Evolutionary conservation across 2,329 filamentous ascomycete species (phyloP), one percentile per base, ranked within the genome.

Genomic region (Stemphylium beticola): DNA sequence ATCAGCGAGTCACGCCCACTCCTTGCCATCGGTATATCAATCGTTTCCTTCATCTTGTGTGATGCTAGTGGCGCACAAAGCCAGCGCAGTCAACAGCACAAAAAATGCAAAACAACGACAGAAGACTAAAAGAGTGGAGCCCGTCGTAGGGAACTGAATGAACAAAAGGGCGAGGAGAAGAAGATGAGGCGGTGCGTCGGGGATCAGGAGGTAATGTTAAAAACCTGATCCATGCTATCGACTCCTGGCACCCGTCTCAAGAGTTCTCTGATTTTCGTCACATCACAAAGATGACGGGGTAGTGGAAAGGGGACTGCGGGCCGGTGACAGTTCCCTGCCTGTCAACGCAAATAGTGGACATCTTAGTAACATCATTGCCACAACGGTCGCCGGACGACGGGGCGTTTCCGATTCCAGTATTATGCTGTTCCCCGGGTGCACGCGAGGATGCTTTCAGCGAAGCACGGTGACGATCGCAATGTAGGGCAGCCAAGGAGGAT

Each of bases 1-100:
- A 65, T 63, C 32, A 66, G 53, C 22, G 63, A 63, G 34, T 63
- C 50, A 12, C 61, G 55, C 9, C 60, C 58, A 49, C 57, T 60
- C 36, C 42, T 38, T 42, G 57, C 55, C 60, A 66, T 66, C 22
- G 60, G 57, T 22, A 66, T 42, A 7, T 39, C 12, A n/a, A 45
- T 45, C 22, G 45, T 52, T 12, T 52, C 29, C 31, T n/a, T 44
- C 58, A 59, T 61, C 24, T 29, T 54, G 41, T 36, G 20, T 29
- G 33, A 32, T 37, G 41, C 4, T 29, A 18, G 45, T 29, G 37
- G 38, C 15, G 33, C 22, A 34, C 39, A 26, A 24, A 49, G 26
- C 32, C 34, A 10, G 44, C 9, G 26, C 26, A 14, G 29, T 44
- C 24, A 38, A 48, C 9, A 29, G 20, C 41, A 33, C 36, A 31